Evolutionary conservation across 495 filamentous ascomycete genomes (phyloP).

Genomic region (Aspergillus heteromorphus): DNA sequence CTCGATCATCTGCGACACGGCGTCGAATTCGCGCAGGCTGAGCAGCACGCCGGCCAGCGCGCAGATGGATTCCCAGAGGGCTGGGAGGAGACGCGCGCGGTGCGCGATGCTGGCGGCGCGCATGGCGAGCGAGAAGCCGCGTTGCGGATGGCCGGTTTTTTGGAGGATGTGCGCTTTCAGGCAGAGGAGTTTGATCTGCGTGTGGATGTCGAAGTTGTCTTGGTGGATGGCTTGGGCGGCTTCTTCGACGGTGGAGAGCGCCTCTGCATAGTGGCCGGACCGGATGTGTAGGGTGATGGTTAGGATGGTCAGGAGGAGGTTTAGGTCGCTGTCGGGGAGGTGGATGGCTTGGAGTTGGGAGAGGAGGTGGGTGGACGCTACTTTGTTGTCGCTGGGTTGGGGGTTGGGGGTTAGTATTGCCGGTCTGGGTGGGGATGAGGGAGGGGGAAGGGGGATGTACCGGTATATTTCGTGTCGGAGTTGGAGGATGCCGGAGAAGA

Average conservation of each 20-base stretch:
- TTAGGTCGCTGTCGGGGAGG: slow-evolving; percentile 61
- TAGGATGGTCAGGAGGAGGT: slow-evolving; percentile 61
- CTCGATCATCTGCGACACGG: slow-evolving; percentile 60
- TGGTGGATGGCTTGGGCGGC: slow-evolving; percentile 60
- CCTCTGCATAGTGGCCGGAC: slow-evolving; percentile 53
- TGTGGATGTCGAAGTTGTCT: slow-evolving; percentile 66
- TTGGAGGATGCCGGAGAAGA: slow-evolving; percentile 67
- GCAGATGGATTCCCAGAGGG: slow-evolving; percentile 72
- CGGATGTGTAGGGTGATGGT: slow-evolving; percentile 68
- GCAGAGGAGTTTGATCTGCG: slow-evolving; percentile 69
- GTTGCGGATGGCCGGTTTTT: slow-evolving; percentile 64
- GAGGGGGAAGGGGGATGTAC: slow-evolving; percentile 26
- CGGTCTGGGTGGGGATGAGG: background rate
- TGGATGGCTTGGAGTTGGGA: slow-evolving; percentile 52
- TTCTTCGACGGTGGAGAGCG: slow-evolving; percentile 63
- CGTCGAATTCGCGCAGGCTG: slow-evolving; percentile 67
- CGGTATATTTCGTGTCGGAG: slow-evolving; percentile 63
- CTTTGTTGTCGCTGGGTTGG: slow-evolving; percentile 56
- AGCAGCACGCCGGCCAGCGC: slow-evolving; percentile 64
- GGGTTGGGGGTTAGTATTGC: slow-evolving; percentile 21
- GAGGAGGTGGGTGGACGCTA: slow-evolving; percentile 62
- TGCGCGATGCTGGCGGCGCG: slow-evolving; percentile 73
- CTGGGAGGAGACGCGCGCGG: slow-evolving; percentile 63
- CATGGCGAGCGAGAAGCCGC: slow-evolving; percentile 77
- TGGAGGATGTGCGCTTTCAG: slow-evolving; percentile 71